Evolutionary conservation across 2,329 filamentous ascomycete genomes (phyloP), one percentile per base, ranked within the genome.

Genomic region (Apiospora kogelbergensis): DNA sequence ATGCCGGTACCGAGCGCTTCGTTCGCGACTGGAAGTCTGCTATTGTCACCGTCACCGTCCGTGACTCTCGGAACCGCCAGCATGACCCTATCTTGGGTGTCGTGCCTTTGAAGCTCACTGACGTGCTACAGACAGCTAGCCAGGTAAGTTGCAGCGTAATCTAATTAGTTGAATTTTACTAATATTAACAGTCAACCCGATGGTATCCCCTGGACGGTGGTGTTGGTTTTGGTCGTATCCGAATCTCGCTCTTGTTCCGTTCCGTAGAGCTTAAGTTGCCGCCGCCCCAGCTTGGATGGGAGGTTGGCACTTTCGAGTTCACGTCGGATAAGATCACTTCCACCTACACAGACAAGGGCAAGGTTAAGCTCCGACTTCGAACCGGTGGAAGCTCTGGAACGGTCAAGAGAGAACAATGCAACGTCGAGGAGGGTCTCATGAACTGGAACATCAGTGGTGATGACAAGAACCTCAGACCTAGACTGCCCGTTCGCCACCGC

Each of bases 181-280:
- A 64, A 64, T 24, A 20, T 20, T 6, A 24, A 24, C 70, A 74
- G 74, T 74, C 91, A 68, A 97, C 94, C 2, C 86, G 94, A 70
- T 98, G 95, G 94, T 98, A 98, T 78, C 95, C 96, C n/a, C 86
- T 99, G 0, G 95, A 97, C 76, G 96, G 95, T 26, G 96, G 96
- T 13, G 91, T 98, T 71, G 93, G 96, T 0, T 98, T 96, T 72
- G 96, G 96, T 46, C 91, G 95, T 9, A 87, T 97, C 70, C 91
- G 95, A 48, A 92, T 99, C 73, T 97, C 94, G 0, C 81, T 98
- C 3, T 86, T 98, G 3, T 97, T 98, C 88, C 91, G 95, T 37
- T 95, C 93, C 37, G 89, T 98, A 57, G 95, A 97, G 79, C 91
- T 95, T 67, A 90, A 90, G 63, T 85, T 98, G 1, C 95, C 95